Base-by-base conservation (phyloP, 2,329 filamentous ascomycete species). In the Verticillium tricorpus region DNA sequence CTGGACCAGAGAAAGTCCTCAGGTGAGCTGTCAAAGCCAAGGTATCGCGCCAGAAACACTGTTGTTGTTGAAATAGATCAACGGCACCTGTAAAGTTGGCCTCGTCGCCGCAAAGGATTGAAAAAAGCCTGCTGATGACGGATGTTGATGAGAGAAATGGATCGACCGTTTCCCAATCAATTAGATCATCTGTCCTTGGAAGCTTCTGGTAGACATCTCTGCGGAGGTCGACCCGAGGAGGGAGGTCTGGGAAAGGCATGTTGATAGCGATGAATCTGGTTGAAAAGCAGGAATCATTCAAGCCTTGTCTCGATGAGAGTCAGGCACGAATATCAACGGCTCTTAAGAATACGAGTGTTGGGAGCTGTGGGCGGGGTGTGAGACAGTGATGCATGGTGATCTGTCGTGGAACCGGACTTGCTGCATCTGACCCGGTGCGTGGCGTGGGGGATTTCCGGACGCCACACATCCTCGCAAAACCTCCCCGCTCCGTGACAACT, bases 21-120 rank as follows among this genome's bases (percentile, higher is more conserved):
- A 65, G 1, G 15, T 66, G 64, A 2, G 64, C 62, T 3, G 64
- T 66, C n/a, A 66, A 22, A 6, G 64, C 39, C 0, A 66, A 39
- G 1, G 60, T 66, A n/a, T 66, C 64, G 19, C 32, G 61, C 64
- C 64, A 66, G 58, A 61, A 39, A 15, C 56, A 59, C 6, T 45
- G 45, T 1, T 1, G 45, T 4, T 5, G 31, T 0, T 57, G 34
- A 19, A 66, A 64, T 1, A 66, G 19, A 2, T 22, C 37, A 1
- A n/a, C n/a, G n/a, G 19, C 19, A 25, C 12, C 19, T 22, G 5
- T 9, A 22, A 3, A n/a, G 5, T 22, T 4, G 45, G 19, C 19
- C 0, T 55, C 12, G 5, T 22, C 2, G 4, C 50, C 28, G 22
- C 25, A 31, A 0, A 64, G n/a, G 1, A 28, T 32, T 11, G 57